Percentiles rank a stretch among this genome's conserved stretches.
Evolutionary conservation across 352 stramenopile genomes (phyloP).

Genomic region (Globisporangium paroecandrum): DNA sequence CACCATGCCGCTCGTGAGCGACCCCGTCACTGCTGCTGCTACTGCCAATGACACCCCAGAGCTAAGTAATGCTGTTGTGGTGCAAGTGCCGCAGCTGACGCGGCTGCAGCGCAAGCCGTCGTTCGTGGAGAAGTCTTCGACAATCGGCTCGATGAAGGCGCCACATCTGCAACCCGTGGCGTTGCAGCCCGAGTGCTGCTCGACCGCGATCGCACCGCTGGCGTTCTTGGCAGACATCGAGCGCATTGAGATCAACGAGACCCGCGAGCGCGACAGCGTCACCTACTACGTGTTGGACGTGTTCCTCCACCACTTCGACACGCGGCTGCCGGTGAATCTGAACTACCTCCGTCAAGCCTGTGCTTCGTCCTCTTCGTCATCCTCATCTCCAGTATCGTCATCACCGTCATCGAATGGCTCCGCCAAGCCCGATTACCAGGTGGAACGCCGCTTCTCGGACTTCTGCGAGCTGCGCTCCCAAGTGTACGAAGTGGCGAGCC

Average conservation of each 20-base stretch:
- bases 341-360: conserved; percentile 1
- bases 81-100: neutral
- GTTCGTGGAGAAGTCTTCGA: neutral
- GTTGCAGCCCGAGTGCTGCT: conserved; percentile 5
- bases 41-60: neutral
- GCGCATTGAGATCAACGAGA: conserved; percentile 16
- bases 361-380: neutral
- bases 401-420: neutral
- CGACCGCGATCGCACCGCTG: neutral
- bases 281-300: conserved; percentile 17
- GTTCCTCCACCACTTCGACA: conserved; percentile 12
- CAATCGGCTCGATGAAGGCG: neutral
- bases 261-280: conserved; percentile 8
- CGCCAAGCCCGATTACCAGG: conserved; percentile 2
- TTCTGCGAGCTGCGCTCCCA: conserved; percentile 4
- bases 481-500: neutral
- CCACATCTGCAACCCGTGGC: conserved; percentile 1
- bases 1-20: neutral
- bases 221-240: conserved; percentile 11
- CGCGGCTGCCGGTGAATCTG: neutral
- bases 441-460: conserved; percentile 7
- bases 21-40: neutral
- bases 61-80: neutral
- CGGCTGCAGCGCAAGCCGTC: conserved; percentile 12
- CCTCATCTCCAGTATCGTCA: neutral